Percentiles rank a stretch among this genome's conserved stretches.
These are phyloP conservation scores for Talinum fruticosum DNA, from an alignment of 148 eudicot genomes.

Conservation along the genomic window DNA sequence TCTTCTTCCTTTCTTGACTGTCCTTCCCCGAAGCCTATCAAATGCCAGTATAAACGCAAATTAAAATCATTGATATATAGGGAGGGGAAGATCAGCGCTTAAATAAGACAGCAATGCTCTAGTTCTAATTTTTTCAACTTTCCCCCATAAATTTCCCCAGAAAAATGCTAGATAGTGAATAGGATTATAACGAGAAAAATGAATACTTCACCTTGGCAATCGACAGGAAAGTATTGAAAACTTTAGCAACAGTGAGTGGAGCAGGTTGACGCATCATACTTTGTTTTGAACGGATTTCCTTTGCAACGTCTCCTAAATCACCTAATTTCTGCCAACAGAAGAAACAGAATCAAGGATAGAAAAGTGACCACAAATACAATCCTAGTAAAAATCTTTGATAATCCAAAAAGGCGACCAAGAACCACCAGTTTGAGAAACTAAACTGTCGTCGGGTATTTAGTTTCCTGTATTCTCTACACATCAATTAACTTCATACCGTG, in stretches of 20 bases:
- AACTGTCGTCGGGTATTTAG: background rate
- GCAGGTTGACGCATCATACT: constrained; percentile 73
- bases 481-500: background rate
- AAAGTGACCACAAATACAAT: background rate
- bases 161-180: too few species aligned
- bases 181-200: background rate
- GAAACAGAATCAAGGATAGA: background rate
- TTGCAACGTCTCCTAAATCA: constrained; percentile 91
- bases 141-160: background rate
- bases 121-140: background rate
- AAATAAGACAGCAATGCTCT: background rate
- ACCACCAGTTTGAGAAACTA: background rate
- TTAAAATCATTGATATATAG: background rate
- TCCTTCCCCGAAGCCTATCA: constrained; percentile 79
- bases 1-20: constrained; percentile 91
- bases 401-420: background rate
- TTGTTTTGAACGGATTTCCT: constrained; percentile 77
- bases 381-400: background rate
- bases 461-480: background rate
- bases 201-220: constrained; percentile 65
- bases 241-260: constrained; percentile 70
- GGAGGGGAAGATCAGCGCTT: background rate
- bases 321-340: constrained; percentile 58
- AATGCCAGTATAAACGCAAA: constrained; percentile 15
- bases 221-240: constrained; percentile 63